Evolutionary conservation across 1,284 basidiomycete genomes (phyloP), one percentile per base, ranked within the genome.

Genomic region (Ustilago cynodontis): DNA sequence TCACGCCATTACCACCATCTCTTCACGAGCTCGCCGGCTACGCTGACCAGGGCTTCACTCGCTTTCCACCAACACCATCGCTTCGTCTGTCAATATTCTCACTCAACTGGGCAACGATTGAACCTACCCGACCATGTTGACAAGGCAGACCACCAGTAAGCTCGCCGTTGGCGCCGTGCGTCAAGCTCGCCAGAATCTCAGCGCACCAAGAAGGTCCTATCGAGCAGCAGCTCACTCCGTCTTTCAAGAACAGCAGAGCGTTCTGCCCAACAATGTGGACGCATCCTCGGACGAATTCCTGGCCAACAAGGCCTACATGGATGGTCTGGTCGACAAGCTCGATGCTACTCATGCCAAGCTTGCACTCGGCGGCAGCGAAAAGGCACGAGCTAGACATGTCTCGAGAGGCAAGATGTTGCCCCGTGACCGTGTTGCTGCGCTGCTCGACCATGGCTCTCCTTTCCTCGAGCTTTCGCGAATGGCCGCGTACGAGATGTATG

Each of bases 381-480:
- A 92, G 85, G 92, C 93, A 41, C 89, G 91, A 55, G 91, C 93
- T 81, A 90, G 92, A 63, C 93, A 94, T 90, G 88, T 89, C 78
- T 91, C 89, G 66, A 91, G 91, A 79, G 93, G 93, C 9, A 96
- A 96, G 89, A 90, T 91, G 84, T 87, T 94, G n/a, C 93, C 93
- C 33, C 89, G 94, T 80, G 93, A 95, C 16, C 76, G 73, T 52
- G 94, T 93, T 18, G 88, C 90, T 2, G 86, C 89, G 7, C 87
- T 98, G 16, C 87, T 98, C 33, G 95, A 98, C 86, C 91, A 93
- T 9, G 90, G 92, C 81, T 92, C 93, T 11, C 94, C 95, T 0
- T 98, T 97, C 86, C 87, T 98, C 28, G 95, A 98, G 85, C 89
- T 98, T 5, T 94, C 93, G 1, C 88, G 91, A 29, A 88, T 96